phyloP scores from a whole-genome alignment of 805 yeast species.

The Wickerhamiella kurtzmanii region DNA sequence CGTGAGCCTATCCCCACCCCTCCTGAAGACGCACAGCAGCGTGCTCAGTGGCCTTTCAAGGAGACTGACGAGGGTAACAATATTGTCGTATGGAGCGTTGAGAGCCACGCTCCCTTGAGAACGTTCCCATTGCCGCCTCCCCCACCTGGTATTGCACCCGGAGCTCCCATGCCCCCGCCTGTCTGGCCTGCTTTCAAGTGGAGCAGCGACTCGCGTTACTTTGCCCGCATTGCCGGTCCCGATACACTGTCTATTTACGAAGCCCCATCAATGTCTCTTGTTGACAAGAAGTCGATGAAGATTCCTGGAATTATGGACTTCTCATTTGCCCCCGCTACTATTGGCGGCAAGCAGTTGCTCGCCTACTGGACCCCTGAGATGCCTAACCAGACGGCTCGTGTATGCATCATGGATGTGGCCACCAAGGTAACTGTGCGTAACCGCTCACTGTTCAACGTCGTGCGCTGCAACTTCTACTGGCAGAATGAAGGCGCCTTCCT shows the following conservation, averaged over 20 bases:
- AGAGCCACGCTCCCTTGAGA: conserved; percentile 68
- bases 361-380: conserved; percentile 97
- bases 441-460: conserved; percentile 86
- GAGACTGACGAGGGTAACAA: conserved; percentile 86
- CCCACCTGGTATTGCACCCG: conserved; percentile 4
- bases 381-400: conserved; percentile 86
- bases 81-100: conserved; percentile 83
- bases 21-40: conserved; percentile 44
- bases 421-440: conserved; percentile 74
- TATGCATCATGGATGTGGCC: conserved; percentile 77
- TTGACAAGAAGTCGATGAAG: conserved; percentile 76
- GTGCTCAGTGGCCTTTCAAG: conserved; percentile 65
- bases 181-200: conserved; percentile 97
- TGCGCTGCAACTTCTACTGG: conserved; percentile 87
- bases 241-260: conserved; percentile 80
- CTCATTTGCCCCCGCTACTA: conserved; percentile 88
- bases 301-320: conserved; percentile 79
- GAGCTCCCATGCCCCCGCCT: conserved; percentile 33
- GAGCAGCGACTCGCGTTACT: conserved; percentile 83
- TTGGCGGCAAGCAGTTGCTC: conserved; percentile 50
- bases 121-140: conserved; percentile 58
- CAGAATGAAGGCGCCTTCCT: conserved; percentile 71
- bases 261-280: conserved; percentile 56
- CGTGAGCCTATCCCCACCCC: conserved; percentile 68
- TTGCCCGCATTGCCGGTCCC: conserved; percentile 91